Evolutionary conservation across 2,329 filamentous ascomycete genomes (phyloP).

Genomic region (Aspergillus piperis): DNA sequence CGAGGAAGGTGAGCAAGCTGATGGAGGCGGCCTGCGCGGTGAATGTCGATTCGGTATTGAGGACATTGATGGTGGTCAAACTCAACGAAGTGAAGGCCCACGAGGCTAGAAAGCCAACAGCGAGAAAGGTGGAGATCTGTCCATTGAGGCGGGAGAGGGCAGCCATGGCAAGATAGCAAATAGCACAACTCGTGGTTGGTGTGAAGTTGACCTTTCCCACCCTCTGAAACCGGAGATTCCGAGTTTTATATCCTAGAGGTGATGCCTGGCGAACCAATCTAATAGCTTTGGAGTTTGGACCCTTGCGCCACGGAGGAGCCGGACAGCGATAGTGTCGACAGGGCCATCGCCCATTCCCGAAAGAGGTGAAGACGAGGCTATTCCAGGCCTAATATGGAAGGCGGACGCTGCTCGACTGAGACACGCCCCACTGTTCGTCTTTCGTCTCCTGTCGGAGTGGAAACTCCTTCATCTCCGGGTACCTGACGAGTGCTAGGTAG

Average conservation of each 20-base stretch:
- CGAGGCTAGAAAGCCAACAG: constrained; percentile 8
- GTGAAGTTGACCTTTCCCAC: too few relatives aligned
- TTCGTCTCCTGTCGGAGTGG: too few relatives aligned
- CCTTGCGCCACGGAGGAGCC: neutral
- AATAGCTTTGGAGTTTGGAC: neutral
- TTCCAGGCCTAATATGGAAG: neutral
- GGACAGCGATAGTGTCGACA: too few relatives aligned
- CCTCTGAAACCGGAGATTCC: too few relatives aligned
- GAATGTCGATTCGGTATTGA: constrained; percentile 15
- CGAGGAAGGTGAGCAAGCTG: constrained; percentile 24
- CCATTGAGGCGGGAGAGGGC: neutral
- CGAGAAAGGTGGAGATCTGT: neutral
- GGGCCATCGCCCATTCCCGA: neutral
- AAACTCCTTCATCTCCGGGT: neutral
- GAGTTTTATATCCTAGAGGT: neutral
- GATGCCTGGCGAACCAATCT: neutral
- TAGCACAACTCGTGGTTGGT: too few relatives aligned
- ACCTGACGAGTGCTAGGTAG: neutral
- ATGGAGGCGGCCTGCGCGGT: constrained; percentile 14
- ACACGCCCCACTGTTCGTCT: neutral
- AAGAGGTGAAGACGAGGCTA: neutral
- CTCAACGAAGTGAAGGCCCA: constrained; percentile 14
- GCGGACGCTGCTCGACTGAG: neutral
- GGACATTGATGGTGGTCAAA: constrained; percentile 19
- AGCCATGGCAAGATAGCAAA: neutral